phyloP scores from a whole-genome alignment of 345 rosid species.

The Salix dunnii region DNA sequence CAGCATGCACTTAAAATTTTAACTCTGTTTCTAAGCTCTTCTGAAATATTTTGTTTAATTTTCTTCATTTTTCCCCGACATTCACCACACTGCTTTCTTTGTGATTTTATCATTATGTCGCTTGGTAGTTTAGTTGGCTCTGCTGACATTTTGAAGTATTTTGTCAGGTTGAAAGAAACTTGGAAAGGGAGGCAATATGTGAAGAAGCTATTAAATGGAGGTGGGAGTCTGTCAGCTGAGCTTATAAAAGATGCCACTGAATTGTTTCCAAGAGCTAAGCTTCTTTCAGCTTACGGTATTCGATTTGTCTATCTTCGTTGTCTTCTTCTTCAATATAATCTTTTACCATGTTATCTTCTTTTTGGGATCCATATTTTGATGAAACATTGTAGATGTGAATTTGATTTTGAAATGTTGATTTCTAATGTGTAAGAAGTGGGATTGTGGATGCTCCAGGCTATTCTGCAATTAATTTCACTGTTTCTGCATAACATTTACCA shows the following conservation, averaged over 20 bases:
- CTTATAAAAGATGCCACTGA: slow-evolving; percentile 43
- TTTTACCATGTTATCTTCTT: neutral
- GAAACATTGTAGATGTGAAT: neutral
- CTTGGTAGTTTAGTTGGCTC: neutral
- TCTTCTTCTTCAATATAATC: neutral
- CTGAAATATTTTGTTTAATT: neutral
- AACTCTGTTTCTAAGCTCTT: neutral
- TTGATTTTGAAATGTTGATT: neutral
- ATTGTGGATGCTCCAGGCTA: neutral
- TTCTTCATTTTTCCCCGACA: neutral
- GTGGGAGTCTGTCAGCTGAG: slow-evolving; percentile 61
- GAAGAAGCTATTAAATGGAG: slow-evolving; percentile 77
- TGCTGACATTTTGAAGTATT: neutral
- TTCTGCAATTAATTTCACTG: neutral
- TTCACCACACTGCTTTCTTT: neutral
- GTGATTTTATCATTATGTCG: neutral
- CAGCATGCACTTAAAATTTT: slow-evolving; percentile 1
- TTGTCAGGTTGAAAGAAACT: slow-evolving; percentile 39
- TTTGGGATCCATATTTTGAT: neutral
- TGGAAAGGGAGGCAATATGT: slow-evolving; percentile 40
- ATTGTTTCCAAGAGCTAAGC: slow-evolving; percentile 60
- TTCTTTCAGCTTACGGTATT: slow-evolving; percentile 77
- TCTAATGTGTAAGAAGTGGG: too few relatives aligned
- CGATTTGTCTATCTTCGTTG: slow-evolving; percentile 10
- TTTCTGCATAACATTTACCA: too few relatives aligned